These are phyloP conservation scores for Scheffersomyces titani DNA, from an alignment of 1,139 yeast genomes.

Conservation along the genomic window DNA sequence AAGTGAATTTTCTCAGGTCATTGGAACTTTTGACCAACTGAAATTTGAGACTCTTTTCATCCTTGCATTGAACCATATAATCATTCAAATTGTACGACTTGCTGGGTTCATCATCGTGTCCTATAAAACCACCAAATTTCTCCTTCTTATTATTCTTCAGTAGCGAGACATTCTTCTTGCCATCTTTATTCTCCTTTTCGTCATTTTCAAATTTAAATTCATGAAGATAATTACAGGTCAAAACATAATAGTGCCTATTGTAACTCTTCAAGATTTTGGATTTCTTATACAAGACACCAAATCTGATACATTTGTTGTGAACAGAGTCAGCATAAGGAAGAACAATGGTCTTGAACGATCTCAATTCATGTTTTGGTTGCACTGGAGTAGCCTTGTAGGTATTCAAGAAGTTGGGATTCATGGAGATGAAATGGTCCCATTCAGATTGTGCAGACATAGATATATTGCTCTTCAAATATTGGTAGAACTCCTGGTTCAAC, in stretches of 20 bases:
- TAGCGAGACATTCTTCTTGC: constrained; percentile 7
- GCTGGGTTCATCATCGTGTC: constrained; percentile 41
- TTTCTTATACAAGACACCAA: constrained; percentile 45
- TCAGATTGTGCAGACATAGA: constrained; percentile 26
- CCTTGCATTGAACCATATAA: constrained; percentile 33
- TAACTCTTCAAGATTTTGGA: constrained; percentile 45
- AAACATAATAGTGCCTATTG: constrained; percentile 38
- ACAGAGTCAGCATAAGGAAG: constrained; percentile 41
- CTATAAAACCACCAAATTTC: constrained; percentile 45
- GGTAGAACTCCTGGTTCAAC: constrained; percentile 22
- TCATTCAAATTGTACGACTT: constrained; percentile 49
- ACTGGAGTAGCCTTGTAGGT: constrained; percentile 25
- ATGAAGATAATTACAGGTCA: constrained; percentile 48
- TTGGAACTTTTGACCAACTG: constrained; percentile 31
- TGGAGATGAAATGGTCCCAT: constrained; percentile 43
- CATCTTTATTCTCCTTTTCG: constrained; percentile 6
- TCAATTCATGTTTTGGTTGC: constrained; percentile 29
- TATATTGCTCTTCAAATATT: constrained; percentile 22
- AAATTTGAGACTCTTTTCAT: constrained; percentile 37
- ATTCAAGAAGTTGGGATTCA: constrained; percentile 40
- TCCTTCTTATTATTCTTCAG: constrained; percentile 18
- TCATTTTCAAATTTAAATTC: constrained; percentile 42
- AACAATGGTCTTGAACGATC: constrained; percentile 29
- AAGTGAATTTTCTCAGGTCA: constrained; percentile 34
- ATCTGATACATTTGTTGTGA: constrained; percentile 47